A percentile compares a stretch with the other conserved stretches of the same genome.
Evolutionary conservation across 2,329 filamentous ascomycete species (phyloP).

Genomic region (Ceratocystis smalleyi): DNA sequence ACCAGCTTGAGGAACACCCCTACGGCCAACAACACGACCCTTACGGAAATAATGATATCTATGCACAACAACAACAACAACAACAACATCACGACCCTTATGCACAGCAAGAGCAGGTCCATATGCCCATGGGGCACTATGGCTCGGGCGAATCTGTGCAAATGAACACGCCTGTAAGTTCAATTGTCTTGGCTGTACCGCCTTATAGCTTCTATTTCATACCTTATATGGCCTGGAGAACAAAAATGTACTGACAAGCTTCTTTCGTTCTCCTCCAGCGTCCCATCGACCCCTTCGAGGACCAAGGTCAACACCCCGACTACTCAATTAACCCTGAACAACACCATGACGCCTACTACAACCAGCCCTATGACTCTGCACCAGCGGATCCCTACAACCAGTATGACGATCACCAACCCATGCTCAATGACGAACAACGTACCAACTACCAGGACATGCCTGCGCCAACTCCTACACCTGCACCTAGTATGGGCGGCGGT

Average conservation of each 20-base stretch:
- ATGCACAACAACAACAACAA: conserved; percentile 38
- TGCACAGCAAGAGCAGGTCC: conserved; percentile 1
- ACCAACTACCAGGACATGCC: conserved; percentile 35
- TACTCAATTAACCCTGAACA: conserved; percentile 68
- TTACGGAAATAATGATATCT: conserved; percentile 37
- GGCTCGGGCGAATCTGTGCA: conserved; percentile 57
- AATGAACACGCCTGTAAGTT: conserved; percentile 67
- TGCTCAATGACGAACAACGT: conserved; percentile 49
- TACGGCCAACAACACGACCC: conserved; percentile 36
- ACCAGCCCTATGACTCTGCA: conserved; percentile 52
- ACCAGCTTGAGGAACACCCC: conserved; percentile 67
- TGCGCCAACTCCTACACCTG: conserved; percentile 26
- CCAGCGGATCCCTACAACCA: conserved; percentile 43
- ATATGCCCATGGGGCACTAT: conserved; percentile 16
- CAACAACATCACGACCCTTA: conserved; percentile 11
- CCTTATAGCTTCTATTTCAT: conserved; percentile 16
- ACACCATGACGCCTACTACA: conserved; percentile 79
- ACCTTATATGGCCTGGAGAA: not conserved
- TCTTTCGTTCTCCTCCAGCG: conserved; percentile 26
- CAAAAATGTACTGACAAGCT: not conserved
- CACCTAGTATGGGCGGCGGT: conserved; percentile 15
- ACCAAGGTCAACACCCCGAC: conserved; percentile 39
- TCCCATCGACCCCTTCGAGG: conserved; percentile 36
- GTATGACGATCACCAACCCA: conserved; percentile 57
- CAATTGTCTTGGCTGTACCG: not conserved